These are phyloP conservation scores for Phallus indusiatus DNA, from an alignment of 768 basidiomycete species.

Conservation along the genomic window DNA sequence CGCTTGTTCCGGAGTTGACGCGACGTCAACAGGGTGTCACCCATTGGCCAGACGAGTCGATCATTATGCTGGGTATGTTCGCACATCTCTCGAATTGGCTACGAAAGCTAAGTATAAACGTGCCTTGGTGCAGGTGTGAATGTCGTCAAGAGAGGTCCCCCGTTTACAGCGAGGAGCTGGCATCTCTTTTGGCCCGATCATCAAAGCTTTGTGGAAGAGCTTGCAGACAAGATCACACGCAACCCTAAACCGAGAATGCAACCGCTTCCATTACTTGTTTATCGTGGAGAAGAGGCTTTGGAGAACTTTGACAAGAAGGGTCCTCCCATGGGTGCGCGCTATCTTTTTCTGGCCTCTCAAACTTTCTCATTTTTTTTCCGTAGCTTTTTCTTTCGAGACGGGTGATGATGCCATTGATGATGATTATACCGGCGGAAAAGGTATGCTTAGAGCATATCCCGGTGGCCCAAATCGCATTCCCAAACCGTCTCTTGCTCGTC, in stretches of 20 bases:
- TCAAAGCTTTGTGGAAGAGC: slow-evolving; percentile 7
- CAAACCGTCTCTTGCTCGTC: background rate
- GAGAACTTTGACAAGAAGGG: background rate
- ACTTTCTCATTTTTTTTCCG: background rate
- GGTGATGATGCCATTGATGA: slow-evolving; percentile 1
- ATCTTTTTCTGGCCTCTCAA: background rate
- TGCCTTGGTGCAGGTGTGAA: background rate
- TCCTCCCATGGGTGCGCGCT: slow-evolving; percentile 5
- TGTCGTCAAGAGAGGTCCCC: background rate
- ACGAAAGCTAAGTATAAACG: no score
- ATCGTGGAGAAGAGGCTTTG: background rate
- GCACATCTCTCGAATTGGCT: no score
- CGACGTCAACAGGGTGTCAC: slow-evolving; percentile 1
- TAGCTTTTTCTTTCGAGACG: slow-evolving; percentile 2
- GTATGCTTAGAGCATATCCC: slow-evolving; percentile 4
- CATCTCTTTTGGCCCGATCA: slow-evolving; percentile 9
- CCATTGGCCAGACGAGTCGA: slow-evolving; percentile 3
- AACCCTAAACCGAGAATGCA: background rate
- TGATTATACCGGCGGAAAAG: slow-evolving; percentile 2
- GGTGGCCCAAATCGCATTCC: slow-evolving; percentile 2
- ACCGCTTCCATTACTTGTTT: background rate
- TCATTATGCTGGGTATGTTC: background rate
- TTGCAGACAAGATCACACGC: background rate
- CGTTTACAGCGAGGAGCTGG: background rate
- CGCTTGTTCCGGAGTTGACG: background rate